These are phyloP conservation scores for Fusarium transvaalense DNA, from an alignment of 2,329 filamentous ascomycete species.

Conservation along the genomic window DNA sequence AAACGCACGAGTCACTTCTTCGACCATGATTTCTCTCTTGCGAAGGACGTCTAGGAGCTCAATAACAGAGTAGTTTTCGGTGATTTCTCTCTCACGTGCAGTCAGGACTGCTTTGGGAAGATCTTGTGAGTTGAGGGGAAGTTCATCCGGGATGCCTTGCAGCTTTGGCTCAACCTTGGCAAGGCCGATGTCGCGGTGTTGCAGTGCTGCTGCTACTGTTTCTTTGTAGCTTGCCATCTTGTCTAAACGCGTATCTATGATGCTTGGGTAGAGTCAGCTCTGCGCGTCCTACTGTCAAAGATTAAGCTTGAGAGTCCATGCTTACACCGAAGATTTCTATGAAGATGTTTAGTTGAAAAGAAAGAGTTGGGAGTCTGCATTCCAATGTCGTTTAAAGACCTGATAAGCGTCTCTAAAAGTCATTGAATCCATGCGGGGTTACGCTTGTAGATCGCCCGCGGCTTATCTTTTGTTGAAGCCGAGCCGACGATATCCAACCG, in stretches of 20 bases:
- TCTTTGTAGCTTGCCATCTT: conserved; percentile 29
- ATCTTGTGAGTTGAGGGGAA: conserved; percentile 42
- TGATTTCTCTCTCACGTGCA: conserved; percentile 47
- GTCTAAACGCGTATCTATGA: background rate
- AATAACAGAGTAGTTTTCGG: conserved; percentile 44
- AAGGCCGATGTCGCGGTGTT: conserved; percentile 42
- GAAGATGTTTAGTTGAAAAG: background rate
- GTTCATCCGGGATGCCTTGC: conserved; percentile 38
- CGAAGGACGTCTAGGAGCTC: conserved; percentile 41
- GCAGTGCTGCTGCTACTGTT: conserved; percentile 23
- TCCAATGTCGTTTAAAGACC: background rate
- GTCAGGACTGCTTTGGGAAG: conserved; percentile 45
- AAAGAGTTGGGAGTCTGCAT: background rate
- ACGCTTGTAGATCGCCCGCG: conserved; percentile 13
- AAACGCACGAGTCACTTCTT: conserved; percentile 48
- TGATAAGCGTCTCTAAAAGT: conserved; percentile 12
- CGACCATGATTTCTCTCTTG: conserved; percentile 41
- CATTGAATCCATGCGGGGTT: conserved; percentile 23
- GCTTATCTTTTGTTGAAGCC: conserved; percentile 24
- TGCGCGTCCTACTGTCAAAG: fast-evolving
- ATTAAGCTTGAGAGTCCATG: background rate
- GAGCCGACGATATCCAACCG: conserved; percentile 34
- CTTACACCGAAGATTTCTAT: background rate
- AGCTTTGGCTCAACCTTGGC: conserved; percentile 47
- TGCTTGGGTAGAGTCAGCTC: background rate